Evolutionary conservation across 192 early-diverging fungal species (phyloP).

Genomic region (Chytriomyces confervae): DNA sequence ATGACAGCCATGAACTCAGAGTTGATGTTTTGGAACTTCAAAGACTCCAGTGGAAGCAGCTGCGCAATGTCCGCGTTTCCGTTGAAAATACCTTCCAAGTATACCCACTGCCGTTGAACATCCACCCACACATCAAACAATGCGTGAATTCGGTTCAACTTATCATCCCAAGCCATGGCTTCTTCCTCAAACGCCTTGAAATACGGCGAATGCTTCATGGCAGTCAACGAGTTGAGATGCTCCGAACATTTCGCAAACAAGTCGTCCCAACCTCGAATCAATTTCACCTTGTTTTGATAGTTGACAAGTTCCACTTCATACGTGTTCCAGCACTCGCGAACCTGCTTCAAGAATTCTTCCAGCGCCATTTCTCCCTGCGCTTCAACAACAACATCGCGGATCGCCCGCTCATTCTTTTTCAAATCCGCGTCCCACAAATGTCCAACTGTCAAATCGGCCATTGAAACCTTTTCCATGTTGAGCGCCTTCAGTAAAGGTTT

Average conservation of each 20-base stretch:
- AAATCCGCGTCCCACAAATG: constrained; percentile 95
- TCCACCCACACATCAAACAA: constrained; percentile 99
- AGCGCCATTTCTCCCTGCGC: constrained; percentile 99
- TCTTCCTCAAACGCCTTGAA: constrained; percentile 99
- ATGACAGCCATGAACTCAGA: constrained; percentile 97
- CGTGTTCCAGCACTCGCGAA: constrained; percentile 88
- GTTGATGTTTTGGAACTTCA: constrained; percentile 96
- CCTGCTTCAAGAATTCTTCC: constrained; percentile 95
- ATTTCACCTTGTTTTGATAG: constrained; percentile 96
- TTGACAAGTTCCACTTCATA: constrained; percentile 94
- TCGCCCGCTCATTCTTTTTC: constrained; percentile 79
- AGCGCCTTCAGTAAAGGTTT: constrained; percentile 87
- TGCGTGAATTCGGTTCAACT: constrained; percentile 91
- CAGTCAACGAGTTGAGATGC: constrained; percentile 90
- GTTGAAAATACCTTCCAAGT: constrained; percentile 98
- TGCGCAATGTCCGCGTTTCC: constrained; percentile 97
- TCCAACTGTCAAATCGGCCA: constrained; percentile 91
- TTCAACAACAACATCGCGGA: constrained; percentile 87
- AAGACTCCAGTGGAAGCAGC: constrained; percentile 93
- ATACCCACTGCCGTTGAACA: constrained; percentile 99
- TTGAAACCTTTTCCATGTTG: constrained; percentile 69
- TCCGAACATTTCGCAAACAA: constrained; percentile 96
- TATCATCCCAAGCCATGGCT: constrained; percentile 93
- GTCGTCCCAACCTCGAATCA: constrained; percentile 98
- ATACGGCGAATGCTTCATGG: constrained; percentile 98